Percentiles rank a stretch among this genome's conserved stretches.
Conservation (phyloP, 2,329 filamentous ascomycete species). For the Rhinocladiella similis region DNA sequence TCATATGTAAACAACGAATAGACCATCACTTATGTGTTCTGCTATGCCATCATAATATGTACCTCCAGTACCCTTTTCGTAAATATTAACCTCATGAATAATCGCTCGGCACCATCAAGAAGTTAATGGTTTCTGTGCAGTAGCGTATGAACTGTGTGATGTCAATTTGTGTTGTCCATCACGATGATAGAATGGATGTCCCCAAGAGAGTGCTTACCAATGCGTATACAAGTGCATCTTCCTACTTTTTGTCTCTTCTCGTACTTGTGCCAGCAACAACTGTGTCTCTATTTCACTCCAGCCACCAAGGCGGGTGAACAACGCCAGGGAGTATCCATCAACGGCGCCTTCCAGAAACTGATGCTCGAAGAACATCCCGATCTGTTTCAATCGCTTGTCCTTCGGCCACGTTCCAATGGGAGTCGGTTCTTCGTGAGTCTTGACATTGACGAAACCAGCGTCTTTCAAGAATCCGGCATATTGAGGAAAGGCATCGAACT, state of each 20-base stretch:
- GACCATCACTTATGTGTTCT: too few relatives aligned
- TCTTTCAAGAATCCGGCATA: background rate
- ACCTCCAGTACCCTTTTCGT: background rate
- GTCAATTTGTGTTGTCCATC: background rate
- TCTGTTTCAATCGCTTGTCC: background rate
- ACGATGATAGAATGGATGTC: background rate
- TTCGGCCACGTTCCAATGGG: background rate
- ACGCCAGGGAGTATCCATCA: constrained; percentile 1
- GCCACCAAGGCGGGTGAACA: constrained; percentile 2
- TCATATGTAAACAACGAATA: too few relatives aligned
- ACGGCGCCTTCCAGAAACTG: constrained; percentile 6
- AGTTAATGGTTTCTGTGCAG: constrained; percentile 2
- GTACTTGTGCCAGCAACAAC: constrained; percentile 1
- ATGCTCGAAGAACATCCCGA: constrained; percentile 3
- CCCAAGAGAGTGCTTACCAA: constrained; percentile 1
- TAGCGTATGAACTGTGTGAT: background rate
- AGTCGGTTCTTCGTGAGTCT: background rate
- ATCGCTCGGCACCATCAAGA: background rate
- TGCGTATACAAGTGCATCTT: constrained; percentile 10
- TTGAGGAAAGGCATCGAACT: background rate
- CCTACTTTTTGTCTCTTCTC: background rate
- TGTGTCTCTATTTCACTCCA: constrained; percentile 6
- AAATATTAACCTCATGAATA: too few relatives aligned
- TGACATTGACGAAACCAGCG: background rate
- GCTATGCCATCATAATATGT: background rate